Base-by-base conservation (phyloP, 495 filamentous ascomycete genomes). In the Hyaloscypha finlandica region DNA sequence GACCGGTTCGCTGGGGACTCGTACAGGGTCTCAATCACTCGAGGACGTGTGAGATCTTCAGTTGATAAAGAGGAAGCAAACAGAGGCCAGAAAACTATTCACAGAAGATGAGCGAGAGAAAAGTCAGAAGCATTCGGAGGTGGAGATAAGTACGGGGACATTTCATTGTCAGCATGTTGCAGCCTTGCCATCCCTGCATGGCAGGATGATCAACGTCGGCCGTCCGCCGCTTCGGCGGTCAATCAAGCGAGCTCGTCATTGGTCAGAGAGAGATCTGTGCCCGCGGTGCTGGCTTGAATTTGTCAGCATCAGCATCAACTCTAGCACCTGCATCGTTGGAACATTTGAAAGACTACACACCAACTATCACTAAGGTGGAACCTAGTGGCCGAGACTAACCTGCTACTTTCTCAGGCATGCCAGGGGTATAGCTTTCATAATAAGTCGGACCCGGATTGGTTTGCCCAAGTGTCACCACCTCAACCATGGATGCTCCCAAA, bases 181-280 rank as follows among this genome's bases (percentile, higher is more conserved):
- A 42, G 58, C 58, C 58, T 61, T 61, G 32, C 58, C 58, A 61
- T 61, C 58, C 58, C 42, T 42, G 58, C 58, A 48, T 45, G 33
- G 58, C 11, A 19, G 12, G 42, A 48, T 48, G 8, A 48, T 48
- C 42, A 19, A 4, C 4, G 8, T 12, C 8, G 8, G 1, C 42
- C 42, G 8, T 61, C 58, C 58, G 58, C 58, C 58, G 58, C 32
- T 14, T n/a, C 58, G 58, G 58, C 22, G 32, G 58, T 16, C 42
- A 19, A 19, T 14, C 11, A 14, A 16, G 16, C 42, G 42, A 12
- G 8, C 9, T 14, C 11, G 1, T 19, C 42, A 48, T 48, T 48
- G 42, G 42, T 6, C 16, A 4, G 9, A 48, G 16, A 4, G 16
- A 0, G 42, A 12, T 1, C 35, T 48, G 42, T 48, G 42, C 8